phyloP scores from a whole-genome alignment of 2,329 filamentous ascomycete species.

The Aspergillus brunneoviolaceus region DNA sequence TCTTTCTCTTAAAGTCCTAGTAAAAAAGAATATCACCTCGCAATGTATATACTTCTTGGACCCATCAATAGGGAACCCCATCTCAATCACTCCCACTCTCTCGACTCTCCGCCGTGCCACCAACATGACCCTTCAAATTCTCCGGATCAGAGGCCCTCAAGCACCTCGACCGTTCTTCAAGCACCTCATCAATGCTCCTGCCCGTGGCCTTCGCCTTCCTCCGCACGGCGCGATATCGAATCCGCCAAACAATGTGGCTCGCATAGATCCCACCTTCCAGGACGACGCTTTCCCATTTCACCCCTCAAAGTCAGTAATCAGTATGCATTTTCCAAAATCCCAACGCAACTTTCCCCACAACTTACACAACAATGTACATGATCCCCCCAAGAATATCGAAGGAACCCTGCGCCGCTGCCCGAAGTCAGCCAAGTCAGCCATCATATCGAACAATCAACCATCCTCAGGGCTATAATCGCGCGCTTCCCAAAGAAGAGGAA shows the following conservation, averaged over 20 bases:
- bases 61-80: background rate
- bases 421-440: slow-evolving; percentile 20
- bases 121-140: background rate
- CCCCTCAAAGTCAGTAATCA: background rate
- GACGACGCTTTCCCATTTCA: slow-evolving; percentile 43
- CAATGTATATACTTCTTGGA: too few species aligned
- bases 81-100: background rate
- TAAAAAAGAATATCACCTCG: too few species aligned
- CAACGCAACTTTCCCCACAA: background rate
- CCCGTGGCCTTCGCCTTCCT: slow-evolving; percentile 53
- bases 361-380: slow-evolving; percentile 61
- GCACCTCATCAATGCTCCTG: slow-evolving; percentile 57
- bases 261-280: slow-evolving; percentile 62
- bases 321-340: too few species aligned
- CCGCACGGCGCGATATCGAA: slow-evolving; percentile 55
- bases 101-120: background rate
- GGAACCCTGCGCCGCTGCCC: slow-evolving; percentile 56
- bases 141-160: background rate
- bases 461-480: too few species aligned
- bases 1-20: too few species aligned
- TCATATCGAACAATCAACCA: too few species aligned
- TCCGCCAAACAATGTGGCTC: slow-evolving; percentile 60
- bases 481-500: background rate
- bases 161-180: slow-evolving; percentile 14
- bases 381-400: slow-evolving; percentile 63